Conservation (phyloP, 2,329 filamentous ascomycete species). For the Trichoderma sp. region DNA sequence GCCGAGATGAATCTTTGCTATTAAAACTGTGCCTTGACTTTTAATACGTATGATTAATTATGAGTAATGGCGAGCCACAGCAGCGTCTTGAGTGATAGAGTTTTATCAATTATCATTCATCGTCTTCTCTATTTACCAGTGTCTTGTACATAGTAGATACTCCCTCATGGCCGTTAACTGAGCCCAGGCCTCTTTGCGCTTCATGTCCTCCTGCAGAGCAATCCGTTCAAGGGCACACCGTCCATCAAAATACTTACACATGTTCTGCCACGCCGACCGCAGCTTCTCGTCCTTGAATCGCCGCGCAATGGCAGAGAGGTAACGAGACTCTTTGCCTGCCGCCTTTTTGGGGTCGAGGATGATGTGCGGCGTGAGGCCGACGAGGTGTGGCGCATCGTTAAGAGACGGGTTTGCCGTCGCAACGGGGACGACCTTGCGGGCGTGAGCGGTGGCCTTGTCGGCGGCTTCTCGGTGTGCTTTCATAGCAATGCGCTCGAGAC, state of each 20-base stretch:
- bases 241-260: slow-evolving; percentile 87
- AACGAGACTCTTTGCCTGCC: slow-evolving; percentile 73
- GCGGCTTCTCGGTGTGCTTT: slow-evolving; percentile 54
- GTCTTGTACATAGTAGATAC: slow-evolving; percentile 63
- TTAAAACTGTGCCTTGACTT: neutral
- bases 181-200: slow-evolving; percentile 76
- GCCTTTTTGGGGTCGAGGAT: slow-evolving; percentile 78
- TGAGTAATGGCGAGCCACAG: neutral
- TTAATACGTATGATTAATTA: neutral
- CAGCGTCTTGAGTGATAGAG: neutral
- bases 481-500: slow-evolving; percentile 56
- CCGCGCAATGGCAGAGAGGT: slow-evolving; percentile 57
- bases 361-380: slow-evolving; percentile 59
- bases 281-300: slow-evolving; percentile 56
- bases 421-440: slow-evolving; percentile 47
- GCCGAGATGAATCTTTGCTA: neutral
- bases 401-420: slow-evolving; percentile 54
- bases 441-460: slow-evolving; percentile 55
- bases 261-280: slow-evolving; percentile 65
- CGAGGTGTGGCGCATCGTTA: slow-evolving; percentile 57
- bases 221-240: slow-evolving; percentile 81
- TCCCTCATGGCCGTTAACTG: slow-evolving; percentile 64
- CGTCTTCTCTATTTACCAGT: slow-evolving; percentile 54
- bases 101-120: neutral
- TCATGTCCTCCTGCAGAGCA: slow-evolving; percentile 78